These are phyloP conservation scores for Anaeromyces robustus DNA, from an alignment of 192 early-diverging fungal genomes.

Conservation along the genomic window DNA sequence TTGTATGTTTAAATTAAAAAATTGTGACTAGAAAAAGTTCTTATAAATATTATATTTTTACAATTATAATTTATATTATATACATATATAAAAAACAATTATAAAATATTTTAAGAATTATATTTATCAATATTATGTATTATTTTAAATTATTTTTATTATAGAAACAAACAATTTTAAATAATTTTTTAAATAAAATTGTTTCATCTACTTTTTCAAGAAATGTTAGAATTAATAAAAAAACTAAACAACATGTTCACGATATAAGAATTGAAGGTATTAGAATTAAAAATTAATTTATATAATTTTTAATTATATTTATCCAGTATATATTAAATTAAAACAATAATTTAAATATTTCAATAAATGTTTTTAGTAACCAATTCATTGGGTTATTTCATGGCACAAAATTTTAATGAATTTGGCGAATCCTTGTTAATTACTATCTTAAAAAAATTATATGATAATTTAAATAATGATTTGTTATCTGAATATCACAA, in stretches of 20 bases:
- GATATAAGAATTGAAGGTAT: not conserved
- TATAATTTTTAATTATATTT: not conserved
- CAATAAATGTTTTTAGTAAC: too few species aligned
- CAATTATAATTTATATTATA: too few species aligned
- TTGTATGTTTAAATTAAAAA: not conserved
- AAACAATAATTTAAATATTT: too few species aligned
- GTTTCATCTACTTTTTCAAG: not conserved
- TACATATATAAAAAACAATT: too few species aligned
- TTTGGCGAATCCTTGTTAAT: not conserved
- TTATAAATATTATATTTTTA: too few species aligned
- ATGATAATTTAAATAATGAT: not conserved
- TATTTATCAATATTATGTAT: too few species aligned
- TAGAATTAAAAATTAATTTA: not conserved
- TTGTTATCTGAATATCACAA: not conserved
- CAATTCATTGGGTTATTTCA: not conserved
- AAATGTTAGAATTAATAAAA: not conserved
- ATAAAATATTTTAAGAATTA: too few species aligned
- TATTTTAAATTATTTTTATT: too few species aligned
- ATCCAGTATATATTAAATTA: too few species aligned
- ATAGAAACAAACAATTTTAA: not conserved
- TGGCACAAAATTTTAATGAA: not conserved
- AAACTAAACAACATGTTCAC: not conserved
- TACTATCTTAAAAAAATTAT: not conserved
- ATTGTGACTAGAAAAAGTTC: too few species aligned
- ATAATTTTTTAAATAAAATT: not conserved